Conservation (phyloP, 768 basidiomycete species). For the Daedaleopsis sinensis region DNA sequence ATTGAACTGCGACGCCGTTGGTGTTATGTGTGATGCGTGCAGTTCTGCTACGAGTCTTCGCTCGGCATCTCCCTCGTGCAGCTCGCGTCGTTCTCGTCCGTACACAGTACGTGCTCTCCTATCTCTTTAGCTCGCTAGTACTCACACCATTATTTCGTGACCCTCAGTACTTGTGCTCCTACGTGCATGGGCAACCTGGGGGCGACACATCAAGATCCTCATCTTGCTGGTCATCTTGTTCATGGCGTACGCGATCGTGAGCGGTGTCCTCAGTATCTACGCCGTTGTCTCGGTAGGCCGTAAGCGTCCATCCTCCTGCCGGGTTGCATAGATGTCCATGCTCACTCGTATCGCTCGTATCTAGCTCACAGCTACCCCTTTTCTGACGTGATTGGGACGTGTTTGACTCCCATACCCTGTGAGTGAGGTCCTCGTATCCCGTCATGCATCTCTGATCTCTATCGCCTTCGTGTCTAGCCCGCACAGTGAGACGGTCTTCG, state of each 20-base stretch:
- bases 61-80: constrained; percentile 10
- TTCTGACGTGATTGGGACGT: constrained; percentile 2
- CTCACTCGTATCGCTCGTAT: not conserved
- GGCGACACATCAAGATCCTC: constrained; percentile 11
- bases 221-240: constrained; percentile 9
- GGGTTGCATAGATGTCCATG: not conserved
- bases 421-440: not conserved
- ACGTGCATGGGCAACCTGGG: constrained; percentile 22
- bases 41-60: constrained; percentile 17
- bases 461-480: not conserved
- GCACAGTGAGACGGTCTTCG: not conserved
- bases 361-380: constrained; percentile 6
- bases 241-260: constrained; percentile 3
- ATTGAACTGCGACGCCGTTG: too few relatives aligned
- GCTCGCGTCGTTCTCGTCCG: constrained; percentile 12
- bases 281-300: constrained; percentile 9
- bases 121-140: not conserved
- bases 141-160: not conserved
- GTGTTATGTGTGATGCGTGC: too few relatives aligned
- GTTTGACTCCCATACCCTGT: constrained; percentile 13
- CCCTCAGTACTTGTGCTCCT: constrained; percentile 17
- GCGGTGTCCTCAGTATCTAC: constrained; percentile 7
- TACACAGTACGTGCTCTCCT: constrained; percentile 9
- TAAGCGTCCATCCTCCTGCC: not conserved
- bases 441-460: not conserved